Evolutionary conservation across 352 stramenopile species (phyloP).

Genomic region (Thraustochytrium striatum): DNA sequence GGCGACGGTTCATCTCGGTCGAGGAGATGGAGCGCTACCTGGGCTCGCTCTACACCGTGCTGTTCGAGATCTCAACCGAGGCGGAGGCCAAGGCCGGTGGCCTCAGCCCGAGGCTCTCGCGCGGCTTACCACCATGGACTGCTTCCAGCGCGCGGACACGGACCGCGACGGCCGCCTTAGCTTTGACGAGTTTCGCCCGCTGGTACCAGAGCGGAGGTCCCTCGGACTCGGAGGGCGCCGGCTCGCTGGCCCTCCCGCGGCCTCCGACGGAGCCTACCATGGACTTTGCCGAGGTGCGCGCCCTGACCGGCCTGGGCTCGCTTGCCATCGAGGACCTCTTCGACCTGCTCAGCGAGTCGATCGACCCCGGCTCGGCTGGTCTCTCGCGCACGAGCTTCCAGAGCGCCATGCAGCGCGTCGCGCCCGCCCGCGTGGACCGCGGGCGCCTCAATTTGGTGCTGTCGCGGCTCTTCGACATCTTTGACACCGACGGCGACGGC

Average conservation of each 20-base stretch:
- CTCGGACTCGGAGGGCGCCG: constrained; percentile 8
- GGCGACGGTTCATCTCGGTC: constrained; percentile 53
- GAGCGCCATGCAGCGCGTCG: not conserved
- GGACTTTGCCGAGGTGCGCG: not conserved
- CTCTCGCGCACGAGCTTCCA: not conserved
- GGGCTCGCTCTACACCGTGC: constrained; percentile 12
- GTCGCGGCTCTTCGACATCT: constrained; percentile 67
- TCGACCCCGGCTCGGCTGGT: not conserved
- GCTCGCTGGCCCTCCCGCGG: not conserved
- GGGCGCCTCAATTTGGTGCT: constrained; percentile 35
- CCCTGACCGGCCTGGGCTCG: not conserved
- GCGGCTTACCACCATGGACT: constrained; percentile 69
- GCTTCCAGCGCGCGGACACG: constrained; percentile 60
- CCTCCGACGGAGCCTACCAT: not conserved
- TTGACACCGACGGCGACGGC: constrained; percentile 69
- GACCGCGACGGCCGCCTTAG: constrained; percentile 60
- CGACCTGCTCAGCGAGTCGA: constrained; percentile 9
- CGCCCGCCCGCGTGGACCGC: not conserved
- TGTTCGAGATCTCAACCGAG: constrained; percentile 25
- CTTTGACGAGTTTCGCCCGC: constrained; percentile 71
- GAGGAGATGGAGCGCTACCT: constrained; percentile 51
- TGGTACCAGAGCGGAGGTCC: constrained; percentile 66
- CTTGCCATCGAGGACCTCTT: constrained; percentile 29
- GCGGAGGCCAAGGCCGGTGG: not conserved
- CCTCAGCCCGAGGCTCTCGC: constrained; percentile 65